Percentiles rank a stretch among this genome's conserved stretches.
Conservation (phyloP, 164 flowering plant species). For the Vitis riparia region DNA sequence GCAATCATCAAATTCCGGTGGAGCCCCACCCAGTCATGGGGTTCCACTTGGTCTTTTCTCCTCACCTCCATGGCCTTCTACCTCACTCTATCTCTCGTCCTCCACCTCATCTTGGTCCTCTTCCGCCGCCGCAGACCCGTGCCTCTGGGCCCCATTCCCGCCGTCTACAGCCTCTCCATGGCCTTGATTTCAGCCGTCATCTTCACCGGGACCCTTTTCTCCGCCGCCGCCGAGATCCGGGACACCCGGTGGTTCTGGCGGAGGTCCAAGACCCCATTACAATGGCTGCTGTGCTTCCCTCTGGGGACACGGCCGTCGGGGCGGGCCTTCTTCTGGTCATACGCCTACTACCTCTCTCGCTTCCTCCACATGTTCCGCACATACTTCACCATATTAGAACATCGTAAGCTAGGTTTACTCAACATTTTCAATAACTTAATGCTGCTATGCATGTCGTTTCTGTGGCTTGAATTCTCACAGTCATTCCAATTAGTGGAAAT, state of each 20-base stretch:
- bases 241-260: slow-evolving; percentile 86
- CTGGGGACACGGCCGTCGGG: slow-evolving; percentile 84
- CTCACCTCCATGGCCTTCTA: slow-evolving; percentile 56
- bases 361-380: slow-evolving; percentile 65
- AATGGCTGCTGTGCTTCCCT: slow-evolving; percentile 91
- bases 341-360: slow-evolving; percentile 68
- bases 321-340: slow-evolving; percentile 92
- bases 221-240: slow-evolving; percentile 75
- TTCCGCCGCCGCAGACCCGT: slow-evolving; percentile 36
- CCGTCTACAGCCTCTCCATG: slow-evolving; percentile 63
- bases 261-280: slow-evolving; percentile 56
- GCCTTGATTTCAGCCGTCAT: slow-evolving; percentile 54
- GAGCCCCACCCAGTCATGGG: slow-evolving; percentile 63
- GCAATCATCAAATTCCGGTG: slow-evolving; percentile 62
- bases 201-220: slow-evolving; percentile 61
- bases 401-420: slow-evolving; percentile 39
- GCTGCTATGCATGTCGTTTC: slow-evolving; percentile 48
- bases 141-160: slow-evolving; percentile 72
- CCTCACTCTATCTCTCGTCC: slow-evolving; percentile 20
- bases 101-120: slow-evolving; percentile 41
- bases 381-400: slow-evolving; percentile 45
- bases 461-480: slow-evolving; percentile 90
- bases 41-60: slow-evolving; percentile 82
- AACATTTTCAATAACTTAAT: slow-evolving; percentile 57
- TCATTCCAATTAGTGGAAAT: slow-evolving; percentile 80